Evolutionary conservation across 495 filamentous ascomycete species (phyloP), one percentile per base, ranked within the genome.

Genomic region (Aspergillus kassunensis): DNA sequence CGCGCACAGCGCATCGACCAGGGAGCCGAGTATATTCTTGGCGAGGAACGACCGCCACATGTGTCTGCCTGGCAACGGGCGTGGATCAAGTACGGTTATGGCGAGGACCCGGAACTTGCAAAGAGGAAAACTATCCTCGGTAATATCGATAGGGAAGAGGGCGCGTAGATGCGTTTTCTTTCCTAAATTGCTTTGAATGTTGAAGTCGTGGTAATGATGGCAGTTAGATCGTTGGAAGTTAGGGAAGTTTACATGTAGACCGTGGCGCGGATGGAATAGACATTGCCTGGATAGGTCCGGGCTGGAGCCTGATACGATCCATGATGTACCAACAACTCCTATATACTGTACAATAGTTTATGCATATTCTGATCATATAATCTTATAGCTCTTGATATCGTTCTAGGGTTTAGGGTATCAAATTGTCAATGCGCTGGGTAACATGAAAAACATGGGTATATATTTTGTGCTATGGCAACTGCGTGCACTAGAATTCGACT

Each of bases 21-120:
- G 24, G 77, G 81, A 2, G 73, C 82, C 64, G 85, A 85, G 63
- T 85, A 89, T 59, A 69, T 89, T 36, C 77, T 85, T 56, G 85
- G 85, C 19, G 60, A 72, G 55, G 71, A 75, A 52, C 67, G 70
- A 3, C 73, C 73, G 0, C 34, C 48, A 10, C 58, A 53, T 31
- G 55, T 75, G 13, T 46, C 73, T 3, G 71, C 70, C 49, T 76
- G 71, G 73, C 55, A 73, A 54, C 64, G 58, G 18, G 58, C 71
- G 61, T 76, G 70, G 73, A 66, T 76, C 37, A 59, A 73, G 29
- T 70, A 75, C 49, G 73, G 73, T 16, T 70, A 75, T 31, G 71
- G 73, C 8, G 72, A 76, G 56, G 72, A 74, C 50, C 70, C 69
- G 47, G 71, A 74, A 47, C 63, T 67, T 12, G 51, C 67, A 29